These are phyloP conservation scores for Macadamia tetraphylla DNA, from an alignment of 164 flowering plant species.

Conservation along the genomic window DNA sequence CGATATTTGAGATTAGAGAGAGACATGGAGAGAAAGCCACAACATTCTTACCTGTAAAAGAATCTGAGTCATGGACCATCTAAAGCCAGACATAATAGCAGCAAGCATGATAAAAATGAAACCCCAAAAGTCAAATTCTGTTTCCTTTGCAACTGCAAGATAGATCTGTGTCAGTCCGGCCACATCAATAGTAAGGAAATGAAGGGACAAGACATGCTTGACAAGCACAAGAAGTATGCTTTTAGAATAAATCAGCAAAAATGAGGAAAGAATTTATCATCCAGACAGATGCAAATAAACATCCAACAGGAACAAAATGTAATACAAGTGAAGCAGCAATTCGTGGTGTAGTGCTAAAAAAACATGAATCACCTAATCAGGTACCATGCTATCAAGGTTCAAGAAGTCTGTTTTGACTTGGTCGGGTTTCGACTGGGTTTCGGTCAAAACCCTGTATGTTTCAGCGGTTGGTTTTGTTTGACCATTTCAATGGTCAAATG, in stretches of 20 bases:
- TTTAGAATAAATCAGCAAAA: neutral
- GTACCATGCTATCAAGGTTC: no score
- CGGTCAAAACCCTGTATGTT: no score
- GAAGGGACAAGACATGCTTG: neutral
- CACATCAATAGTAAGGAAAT: neutral
- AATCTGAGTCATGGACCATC: slow-evolving; percentile 99
- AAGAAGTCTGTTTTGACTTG: no score
- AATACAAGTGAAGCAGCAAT: no score
- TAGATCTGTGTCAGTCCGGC: slow-evolving; percentile 4
- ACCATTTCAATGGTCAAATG: no score
- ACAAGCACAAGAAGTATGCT: neutral
- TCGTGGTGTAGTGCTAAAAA: no score
- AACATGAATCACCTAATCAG: no score
- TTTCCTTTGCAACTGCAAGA: slow-evolving; percentile 83
- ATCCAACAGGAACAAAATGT: no score
- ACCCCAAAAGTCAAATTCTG: slow-evolving; percentile 96
- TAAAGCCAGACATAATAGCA: slow-evolving; percentile 98
- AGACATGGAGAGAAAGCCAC: slow-evolving; percentile 5
- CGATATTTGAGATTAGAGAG: neutral
- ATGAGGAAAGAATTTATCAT: neutral
- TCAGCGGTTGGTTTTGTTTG: no score
- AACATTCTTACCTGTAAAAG: slow-evolving; percentile 74
- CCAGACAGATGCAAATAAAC: neutral
- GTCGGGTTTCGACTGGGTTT: no score
- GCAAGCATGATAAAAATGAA: slow-evolving; percentile 96